Percentiles rank a stretch among this genome's conserved stretches.
Conservation (phyloP, 306 rosid species). For the Castanospermum australe region DNA sequence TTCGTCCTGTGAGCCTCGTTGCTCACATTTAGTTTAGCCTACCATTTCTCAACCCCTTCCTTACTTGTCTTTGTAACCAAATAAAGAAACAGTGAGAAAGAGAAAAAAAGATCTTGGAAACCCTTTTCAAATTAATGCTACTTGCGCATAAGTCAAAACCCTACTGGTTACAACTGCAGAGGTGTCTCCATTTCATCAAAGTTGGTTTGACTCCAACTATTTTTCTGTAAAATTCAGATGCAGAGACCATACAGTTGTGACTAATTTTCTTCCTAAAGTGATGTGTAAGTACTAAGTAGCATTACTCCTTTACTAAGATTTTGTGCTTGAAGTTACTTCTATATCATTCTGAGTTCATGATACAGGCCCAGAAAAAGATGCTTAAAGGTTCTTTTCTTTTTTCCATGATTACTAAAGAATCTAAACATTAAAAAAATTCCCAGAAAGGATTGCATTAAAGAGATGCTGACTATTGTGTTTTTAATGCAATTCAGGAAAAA, state of each 20-base stretch:
- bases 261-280: too few species aligned
- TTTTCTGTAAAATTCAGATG: too few species aligned
- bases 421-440: background rate
- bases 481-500: slow-evolving; percentile 54
- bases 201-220: too few species aligned
- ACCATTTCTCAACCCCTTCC: background rate
- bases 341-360: background rate
- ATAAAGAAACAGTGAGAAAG: background rate
- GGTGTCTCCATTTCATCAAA: background rate
- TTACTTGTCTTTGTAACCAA: background rate
- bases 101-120: too few species aligned
- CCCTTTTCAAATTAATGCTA: too few species aligned
- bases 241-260: too few species aligned
- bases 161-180: background rate
- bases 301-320: background rate
- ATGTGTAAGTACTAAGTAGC: background rate
- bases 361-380: background rate
- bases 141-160: too few species aligned
- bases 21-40: background rate
- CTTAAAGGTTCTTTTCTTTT: background rate
- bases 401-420: background rate
- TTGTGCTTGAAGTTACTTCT: background rate
- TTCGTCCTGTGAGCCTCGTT: background rate
- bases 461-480: slow-evolving; percentile 7
- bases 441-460: background rate